Percentiles rank a stretch among this genome's conserved stretches.
These are phyloP conservation scores for Parascedosporium putredinis DNA, from an alignment of 2,329 filamentous ascomycete species.

Conservation along the genomic window DNA sequence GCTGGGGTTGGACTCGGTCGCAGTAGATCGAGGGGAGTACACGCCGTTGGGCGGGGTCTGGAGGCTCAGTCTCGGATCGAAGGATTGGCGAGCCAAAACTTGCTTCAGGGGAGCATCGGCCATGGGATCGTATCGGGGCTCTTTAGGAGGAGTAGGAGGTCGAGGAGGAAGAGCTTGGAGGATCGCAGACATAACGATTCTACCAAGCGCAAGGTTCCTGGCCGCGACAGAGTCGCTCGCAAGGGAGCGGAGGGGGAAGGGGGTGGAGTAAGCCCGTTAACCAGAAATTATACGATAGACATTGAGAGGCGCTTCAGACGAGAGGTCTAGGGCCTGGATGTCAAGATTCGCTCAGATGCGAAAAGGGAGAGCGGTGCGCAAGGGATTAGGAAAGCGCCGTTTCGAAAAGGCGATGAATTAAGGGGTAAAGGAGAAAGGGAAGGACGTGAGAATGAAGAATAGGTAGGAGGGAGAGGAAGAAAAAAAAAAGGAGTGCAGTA, in stretches of 20 bases:
- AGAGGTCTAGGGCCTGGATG: not conserved
- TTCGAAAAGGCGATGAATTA: no score
- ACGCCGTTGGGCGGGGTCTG: constrained; percentile 43
- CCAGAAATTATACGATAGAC: not conserved
- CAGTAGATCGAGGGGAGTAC: constrained; percentile 31
- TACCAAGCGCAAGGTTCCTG: not conserved
- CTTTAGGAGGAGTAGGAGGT: constrained; percentile 59
- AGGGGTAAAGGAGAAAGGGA: no score
- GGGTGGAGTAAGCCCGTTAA: not conserved
- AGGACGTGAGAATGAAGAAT: no score
- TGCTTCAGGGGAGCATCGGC: constrained; percentile 24
- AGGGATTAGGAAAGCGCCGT: no score
- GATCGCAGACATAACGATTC: constrained; percentile 18
- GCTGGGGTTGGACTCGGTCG: constrained; percentile 30
- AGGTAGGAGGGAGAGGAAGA: constrained; percentile 1
- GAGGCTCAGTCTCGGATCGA: constrained; percentile 28
- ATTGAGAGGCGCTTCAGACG: not conserved
- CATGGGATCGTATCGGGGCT: constrained; percentile 28
- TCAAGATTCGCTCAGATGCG: no score
- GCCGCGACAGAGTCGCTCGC: not conserved
- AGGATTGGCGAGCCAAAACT: constrained; percentile 23
- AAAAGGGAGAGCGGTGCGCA: no score
- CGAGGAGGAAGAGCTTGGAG: constrained; percentile 43
- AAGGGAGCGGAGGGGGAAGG: not conserved
- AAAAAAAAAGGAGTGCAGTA: not conserved